Evolutionary conservation across 345 rosid genomes (phyloP).

Genomic region (Dipteronia sinensis): DNA sequence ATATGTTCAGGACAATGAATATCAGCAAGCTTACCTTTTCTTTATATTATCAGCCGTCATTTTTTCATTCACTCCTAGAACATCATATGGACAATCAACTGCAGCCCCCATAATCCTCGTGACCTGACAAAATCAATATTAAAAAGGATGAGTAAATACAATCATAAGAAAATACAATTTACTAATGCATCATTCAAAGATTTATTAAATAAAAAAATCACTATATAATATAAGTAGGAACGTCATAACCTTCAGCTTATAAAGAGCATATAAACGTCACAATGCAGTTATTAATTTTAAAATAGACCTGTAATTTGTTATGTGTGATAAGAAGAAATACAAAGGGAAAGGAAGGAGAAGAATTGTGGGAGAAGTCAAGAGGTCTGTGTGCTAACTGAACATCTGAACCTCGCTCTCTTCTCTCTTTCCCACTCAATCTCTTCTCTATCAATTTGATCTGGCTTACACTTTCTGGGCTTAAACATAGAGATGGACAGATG

Average conservation of each 20-base stretch:
- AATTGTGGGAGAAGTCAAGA: neutral
- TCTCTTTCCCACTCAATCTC: neutral
- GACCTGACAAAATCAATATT: slow-evolving; percentile 47
- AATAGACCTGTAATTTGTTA: neutral
- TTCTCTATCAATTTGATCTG: neutral
- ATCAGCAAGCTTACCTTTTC: slow-evolving; percentile 62
- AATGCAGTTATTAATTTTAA: neutral
- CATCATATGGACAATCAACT: slow-evolving; percentile 68
- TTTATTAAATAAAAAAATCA: neutral
- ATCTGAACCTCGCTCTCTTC: neutral
- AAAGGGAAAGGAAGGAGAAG: neutral
- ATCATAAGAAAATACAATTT: neutral
- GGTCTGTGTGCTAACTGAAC: neutral
- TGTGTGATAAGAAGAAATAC: neutral
- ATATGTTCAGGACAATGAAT: neutral
- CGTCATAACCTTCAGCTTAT: neutral
- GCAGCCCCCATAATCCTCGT: slow-evolving; percentile 84
- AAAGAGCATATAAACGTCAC: neutral
- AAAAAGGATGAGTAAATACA: slow-evolving; percentile 20
- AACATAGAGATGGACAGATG: neutral
- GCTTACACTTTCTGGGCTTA: neutral
- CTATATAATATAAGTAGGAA: neutral
- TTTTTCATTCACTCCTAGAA: slow-evolving; percentile 73
- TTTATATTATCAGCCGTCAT: slow-evolving; percentile 76
- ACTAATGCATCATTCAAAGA: neutral